These are phyloP conservation scores for Albizia julibrissin DNA, from an alignment of 306 rosid species.

Conservation along the genomic window DNA sequence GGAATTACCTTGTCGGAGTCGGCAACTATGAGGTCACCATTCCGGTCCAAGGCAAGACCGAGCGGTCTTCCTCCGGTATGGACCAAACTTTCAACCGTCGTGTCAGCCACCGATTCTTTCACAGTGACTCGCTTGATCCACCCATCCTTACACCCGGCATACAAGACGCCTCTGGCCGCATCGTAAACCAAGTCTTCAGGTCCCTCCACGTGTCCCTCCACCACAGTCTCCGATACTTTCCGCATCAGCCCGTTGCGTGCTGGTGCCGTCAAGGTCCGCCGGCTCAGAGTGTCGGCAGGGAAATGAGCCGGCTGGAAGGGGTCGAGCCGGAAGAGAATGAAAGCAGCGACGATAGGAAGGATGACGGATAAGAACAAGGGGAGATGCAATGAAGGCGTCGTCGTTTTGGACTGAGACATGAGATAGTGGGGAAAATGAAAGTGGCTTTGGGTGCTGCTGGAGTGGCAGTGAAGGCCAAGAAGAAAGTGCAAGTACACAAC, in stretches of 20 bases:
- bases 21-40: slow-evolving; percentile 48
- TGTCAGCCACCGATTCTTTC: slow-evolving; percentile 46
- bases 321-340: slow-evolving; percentile 40
- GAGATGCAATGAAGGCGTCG: not conserved
- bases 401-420: too few relatives aligned
- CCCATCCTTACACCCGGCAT: slow-evolving; percentile 72
- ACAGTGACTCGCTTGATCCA: slow-evolving; percentile 68
- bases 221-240: slow-evolving; percentile 45
- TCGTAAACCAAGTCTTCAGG: slow-evolving; percentile 25
- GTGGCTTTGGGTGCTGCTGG: too few relatives aligned
- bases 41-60: slow-evolving; percentile 44
- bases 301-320: slow-evolving; percentile 47
- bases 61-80: slow-evolving; percentile 78
- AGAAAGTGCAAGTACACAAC: too few relatives aligned
- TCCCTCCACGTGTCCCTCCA: slow-evolving; percentile 31
- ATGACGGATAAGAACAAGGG: not conserved
- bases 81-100: slow-evolving; percentile 58
- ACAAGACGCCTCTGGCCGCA: slow-evolving; percentile 41
- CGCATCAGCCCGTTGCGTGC: slow-evolving; percentile 32
- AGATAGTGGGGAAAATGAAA: too few relatives aligned
- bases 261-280: slow-evolving; percentile 14
- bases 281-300: slow-evolving; percentile 37
- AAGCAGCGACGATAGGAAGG: slow-evolving; percentile 29
- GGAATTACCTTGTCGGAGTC: slow-evolving; percentile 52
- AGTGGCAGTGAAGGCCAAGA: too few relatives aligned